Evolutionary conservation across 2,329 filamentous ascomycete genomes (phyloP).

Genomic region (Fusarium sp.): DNA sequence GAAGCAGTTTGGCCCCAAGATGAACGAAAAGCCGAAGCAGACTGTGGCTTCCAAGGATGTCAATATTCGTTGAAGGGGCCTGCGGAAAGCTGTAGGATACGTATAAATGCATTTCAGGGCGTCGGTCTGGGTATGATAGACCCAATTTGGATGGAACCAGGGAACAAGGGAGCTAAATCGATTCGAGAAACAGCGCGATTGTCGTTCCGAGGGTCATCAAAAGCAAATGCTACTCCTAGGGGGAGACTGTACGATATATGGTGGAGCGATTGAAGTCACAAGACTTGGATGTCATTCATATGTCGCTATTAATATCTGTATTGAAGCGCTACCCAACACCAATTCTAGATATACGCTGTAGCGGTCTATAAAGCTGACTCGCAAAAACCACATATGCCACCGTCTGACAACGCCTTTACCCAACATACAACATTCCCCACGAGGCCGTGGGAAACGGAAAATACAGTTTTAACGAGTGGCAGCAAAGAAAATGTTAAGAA

Average conservation of each 20-base stretch:
- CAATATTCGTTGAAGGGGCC: constrained; percentile 45
- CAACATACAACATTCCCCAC: constrained; percentile 32
- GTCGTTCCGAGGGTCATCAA: constrained; percentile 1
- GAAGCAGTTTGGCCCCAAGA: constrained; percentile 51
- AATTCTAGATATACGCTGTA: constrained; percentile 43
- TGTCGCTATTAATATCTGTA: constrained; percentile 37
- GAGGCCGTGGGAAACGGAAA: constrained; percentile 30
- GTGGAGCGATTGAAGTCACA: constrained; percentile 2
- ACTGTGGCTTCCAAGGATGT: constrained; percentile 45
- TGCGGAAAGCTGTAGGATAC: constrained; percentile 44
- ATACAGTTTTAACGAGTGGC: constrained; percentile 60
- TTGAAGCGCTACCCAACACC: constrained; percentile 37
- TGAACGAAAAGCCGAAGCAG: constrained; percentile 39
- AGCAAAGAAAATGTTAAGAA: constrained; percentile 84
- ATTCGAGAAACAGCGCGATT: background rate
- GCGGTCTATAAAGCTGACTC: constrained; percentile 32
- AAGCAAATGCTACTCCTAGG: background rate
- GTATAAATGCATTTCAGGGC: constrained; percentile 44
- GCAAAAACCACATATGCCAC: constrained; percentile 39
- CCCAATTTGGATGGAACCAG: constrained; percentile 9
- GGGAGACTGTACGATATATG: constrained; percentile 32
- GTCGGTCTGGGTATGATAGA: constrained; percentile 41
- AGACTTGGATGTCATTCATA: constrained; percentile 9
- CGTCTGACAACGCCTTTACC: constrained; percentile 38
- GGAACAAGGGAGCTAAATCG: constrained; percentile 8